A percentile compares a stretch with the other conserved stretches of the same genome.
Conservation (phyloP, 75 land plant genomes). For the Pseudotsuga menziesii region DNA sequence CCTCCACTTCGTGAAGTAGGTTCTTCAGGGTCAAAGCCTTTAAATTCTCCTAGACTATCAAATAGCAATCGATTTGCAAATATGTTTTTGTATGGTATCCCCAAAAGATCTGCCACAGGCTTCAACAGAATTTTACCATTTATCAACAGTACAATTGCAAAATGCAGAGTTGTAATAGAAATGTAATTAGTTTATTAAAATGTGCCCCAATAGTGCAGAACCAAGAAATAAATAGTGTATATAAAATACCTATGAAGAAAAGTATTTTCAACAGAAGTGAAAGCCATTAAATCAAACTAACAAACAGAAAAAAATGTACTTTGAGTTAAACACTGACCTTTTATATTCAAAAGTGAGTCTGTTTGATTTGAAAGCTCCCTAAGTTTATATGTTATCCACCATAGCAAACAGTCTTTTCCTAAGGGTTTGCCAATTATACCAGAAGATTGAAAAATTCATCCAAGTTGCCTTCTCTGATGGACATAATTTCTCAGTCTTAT, state of each 20-base stretch:
- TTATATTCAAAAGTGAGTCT: too few relatives aligned
- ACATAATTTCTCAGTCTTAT: too few relatives aligned
- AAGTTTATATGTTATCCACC: not conserved
- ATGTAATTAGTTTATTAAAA: not conserved
- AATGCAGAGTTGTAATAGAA: not conserved
- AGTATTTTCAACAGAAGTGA: not conserved
- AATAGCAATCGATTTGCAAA: conserved; percentile 91
- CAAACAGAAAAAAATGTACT: too few relatives aligned
- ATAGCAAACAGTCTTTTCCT: not conserved
- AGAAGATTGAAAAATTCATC: too few relatives aligned
- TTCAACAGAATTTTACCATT: conserved; percentile 23
- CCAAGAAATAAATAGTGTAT: not conserved
- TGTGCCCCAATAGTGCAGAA: not conserved
- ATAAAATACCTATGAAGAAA: not conserved
- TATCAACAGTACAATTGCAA: not conserved
- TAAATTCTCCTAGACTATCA: conserved; percentile 62
- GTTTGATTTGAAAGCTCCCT: too few relatives aligned
- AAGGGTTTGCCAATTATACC: too few relatives aligned
- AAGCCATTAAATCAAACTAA: not conserved
- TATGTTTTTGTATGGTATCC: conserved; percentile 71
- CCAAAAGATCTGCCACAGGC: conserved; percentile 83
- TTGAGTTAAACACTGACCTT: too few relatives aligned
- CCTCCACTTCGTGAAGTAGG: conserved; percentile 98
- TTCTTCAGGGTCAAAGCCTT: conserved; percentile 81
- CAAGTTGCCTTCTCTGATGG: too few relatives aligned